Conservation (phyloP, 1,139 yeast genomes). For the Entelexis paramagnoliae region DNA sequence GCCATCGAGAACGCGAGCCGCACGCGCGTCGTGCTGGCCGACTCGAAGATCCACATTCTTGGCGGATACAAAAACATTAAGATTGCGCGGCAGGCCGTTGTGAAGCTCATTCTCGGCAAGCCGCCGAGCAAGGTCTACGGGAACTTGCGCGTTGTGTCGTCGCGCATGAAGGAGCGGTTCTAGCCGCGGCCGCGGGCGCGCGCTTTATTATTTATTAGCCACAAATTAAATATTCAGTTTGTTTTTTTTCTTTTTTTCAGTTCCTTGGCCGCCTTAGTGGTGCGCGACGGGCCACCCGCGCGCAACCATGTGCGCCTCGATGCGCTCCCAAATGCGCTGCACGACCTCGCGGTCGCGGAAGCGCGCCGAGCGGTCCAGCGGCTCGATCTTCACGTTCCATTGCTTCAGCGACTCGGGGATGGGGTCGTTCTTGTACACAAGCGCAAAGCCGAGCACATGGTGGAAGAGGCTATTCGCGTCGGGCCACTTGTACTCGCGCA, state of each 20-base stretch:
- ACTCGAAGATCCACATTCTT: conserved; percentile 85
- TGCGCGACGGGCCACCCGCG: conserved; percentile 30
- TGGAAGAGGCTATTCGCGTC: conserved; percentile 75
- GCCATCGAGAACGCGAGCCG: conserved; percentile 97
- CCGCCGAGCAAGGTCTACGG: conserved; percentile 99
- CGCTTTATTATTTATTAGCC: neutral
- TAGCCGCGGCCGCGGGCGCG: conserved; percentile 36
- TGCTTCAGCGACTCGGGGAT: conserved; percentile 64
- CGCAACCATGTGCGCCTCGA: conserved; percentile 34
- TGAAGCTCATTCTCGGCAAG: conserved; percentile 86
- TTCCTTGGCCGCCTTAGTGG: neutral
- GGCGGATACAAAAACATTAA: conserved; percentile 96
- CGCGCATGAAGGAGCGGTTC: conserved; percentile 93
- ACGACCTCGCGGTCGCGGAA: conserved; percentile 84
- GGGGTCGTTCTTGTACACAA: conserved; percentile 67
- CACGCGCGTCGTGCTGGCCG: conserved; percentile 95
- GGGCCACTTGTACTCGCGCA: conserved; percentile 72
- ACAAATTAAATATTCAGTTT: no score
- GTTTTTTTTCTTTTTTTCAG: no score
- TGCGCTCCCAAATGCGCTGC: conserved; percentile 65
- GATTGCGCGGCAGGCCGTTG: conserved; percentile 96
- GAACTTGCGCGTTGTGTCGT: conserved; percentile 89
- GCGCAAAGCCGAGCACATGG: conserved; percentile 70
- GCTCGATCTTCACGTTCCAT: conserved; percentile 79
- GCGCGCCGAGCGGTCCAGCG: conserved; percentile 70